Conservation (phyloP, 2,329 filamentous ascomycete species). For the Arthrobotrys megalospora region DNA sequence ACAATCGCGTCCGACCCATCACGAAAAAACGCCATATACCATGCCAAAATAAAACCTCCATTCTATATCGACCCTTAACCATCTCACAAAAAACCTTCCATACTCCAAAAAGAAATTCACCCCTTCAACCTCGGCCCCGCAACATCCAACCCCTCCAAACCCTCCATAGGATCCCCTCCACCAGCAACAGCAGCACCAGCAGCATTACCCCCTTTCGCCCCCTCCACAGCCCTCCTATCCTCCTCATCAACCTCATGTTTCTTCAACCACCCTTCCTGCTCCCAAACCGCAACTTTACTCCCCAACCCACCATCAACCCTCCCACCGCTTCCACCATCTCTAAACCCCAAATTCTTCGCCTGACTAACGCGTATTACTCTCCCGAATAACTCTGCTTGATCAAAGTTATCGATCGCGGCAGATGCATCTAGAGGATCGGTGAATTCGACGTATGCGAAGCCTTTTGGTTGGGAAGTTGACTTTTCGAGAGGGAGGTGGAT, state of each 20-base stretch:
- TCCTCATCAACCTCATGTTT: conserved; percentile 89
- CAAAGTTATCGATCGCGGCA: conserved; percentile 99
- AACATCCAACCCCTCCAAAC: conserved; percentile 91
- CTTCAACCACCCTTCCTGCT: conserved; percentile 91
- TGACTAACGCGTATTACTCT: conserved; percentile 90
- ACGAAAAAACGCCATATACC: too few species aligned
- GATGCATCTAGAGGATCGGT: conserved; percentile 87
- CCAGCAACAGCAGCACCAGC: conserved; percentile 69
- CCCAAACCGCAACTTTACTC: conserved; percentile 95
- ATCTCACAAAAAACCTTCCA: conserved; percentile 4
- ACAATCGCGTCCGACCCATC: too few species aligned
- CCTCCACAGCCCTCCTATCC: conserved; percentile 76
- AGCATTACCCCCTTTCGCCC: conserved; percentile 72
- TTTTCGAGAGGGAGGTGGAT: conserved; percentile 89
- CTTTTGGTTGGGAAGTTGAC: conserved; percentile 80
- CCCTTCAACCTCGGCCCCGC: conserved; percentile 82
- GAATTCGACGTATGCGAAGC: conserved; percentile 97
- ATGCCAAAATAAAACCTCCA: too few species aligned
- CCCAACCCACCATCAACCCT: conserved; percentile 75
- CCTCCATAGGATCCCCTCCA: conserved; percentile 88
- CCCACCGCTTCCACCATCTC: conserved; percentile 67
- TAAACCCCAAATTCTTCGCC: conserved; percentile 74
- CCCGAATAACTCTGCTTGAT: conserved; percentile 94
- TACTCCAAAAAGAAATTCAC: conserved; percentile 11
- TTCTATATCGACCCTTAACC: not conserved